phyloP scores from a whole-genome alignment of 345 rosid species.

The Corchorus olitorius region DNA sequence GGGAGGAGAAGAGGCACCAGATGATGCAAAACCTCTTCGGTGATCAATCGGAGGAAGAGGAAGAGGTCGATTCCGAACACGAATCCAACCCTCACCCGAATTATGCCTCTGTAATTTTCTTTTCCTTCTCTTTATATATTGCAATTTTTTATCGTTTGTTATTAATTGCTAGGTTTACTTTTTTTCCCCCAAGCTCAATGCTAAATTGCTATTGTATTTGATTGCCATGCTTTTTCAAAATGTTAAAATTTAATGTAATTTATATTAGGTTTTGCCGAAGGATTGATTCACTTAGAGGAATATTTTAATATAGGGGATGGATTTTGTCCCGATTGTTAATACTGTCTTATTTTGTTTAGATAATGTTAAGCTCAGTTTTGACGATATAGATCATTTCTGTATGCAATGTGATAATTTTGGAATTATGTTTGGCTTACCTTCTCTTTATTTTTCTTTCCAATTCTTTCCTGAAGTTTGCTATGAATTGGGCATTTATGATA shows the following conservation, averaged over 20 bases:
- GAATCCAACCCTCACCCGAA: constrained; percentile 92
- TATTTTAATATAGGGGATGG: neutral
- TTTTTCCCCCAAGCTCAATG: neutral
- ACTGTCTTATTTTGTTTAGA: neutral
- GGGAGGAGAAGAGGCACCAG: constrained; percentile 83
- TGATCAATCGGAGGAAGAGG: constrained; percentile 92
- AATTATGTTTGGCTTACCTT: neutral
- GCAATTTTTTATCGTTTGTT: neutral
- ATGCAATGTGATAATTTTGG: neutral
- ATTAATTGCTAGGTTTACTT: neutral
- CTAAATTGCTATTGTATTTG: neutral
- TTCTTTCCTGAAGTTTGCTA: neutral
- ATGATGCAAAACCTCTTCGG: constrained; percentile 99
- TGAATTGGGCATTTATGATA: neutral
- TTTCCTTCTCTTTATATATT: neutral
- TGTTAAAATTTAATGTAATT: neutral
- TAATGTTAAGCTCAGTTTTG: neutral
- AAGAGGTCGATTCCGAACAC: constrained; percentile 92
- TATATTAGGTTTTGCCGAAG: neutral
- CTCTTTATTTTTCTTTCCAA: neutral
- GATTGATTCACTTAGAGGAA: neutral
- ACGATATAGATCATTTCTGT: neutral
- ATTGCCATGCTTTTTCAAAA: neutral
- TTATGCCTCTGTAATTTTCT: constrained; percentile 62
- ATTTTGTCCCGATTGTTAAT: neutral